Base-by-base conservation (phyloP, 2,329 filamentous ascomycete genomes). In the Diaporthe ilicicola region DNA sequence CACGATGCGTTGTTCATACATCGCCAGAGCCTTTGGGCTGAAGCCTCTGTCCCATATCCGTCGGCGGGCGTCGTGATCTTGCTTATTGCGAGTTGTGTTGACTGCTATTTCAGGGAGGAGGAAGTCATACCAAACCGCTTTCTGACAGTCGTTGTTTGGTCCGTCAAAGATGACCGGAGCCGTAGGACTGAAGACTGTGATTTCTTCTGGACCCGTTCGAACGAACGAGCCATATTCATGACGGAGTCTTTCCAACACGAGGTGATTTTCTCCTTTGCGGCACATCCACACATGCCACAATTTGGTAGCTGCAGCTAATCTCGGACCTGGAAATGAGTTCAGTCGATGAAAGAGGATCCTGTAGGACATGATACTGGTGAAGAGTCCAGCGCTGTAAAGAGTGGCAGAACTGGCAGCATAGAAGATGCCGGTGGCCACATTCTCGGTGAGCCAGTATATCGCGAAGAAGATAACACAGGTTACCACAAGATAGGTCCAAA, bases 71-170 rank as follows among this genome's bases (percentile, higher is more conserved):
- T 55, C 53, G 19, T 77, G 75, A 7, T 74, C 62, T 12, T 61
- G 42, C 9, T 59, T 68, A 59, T 55, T 62, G 27, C 74, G 72
- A 7, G 73, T 72, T 9, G 72, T 67, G 27, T 71, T 73, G 2
- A 76, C 10, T 0, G 75, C 70, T 9, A 74, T 39, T 19, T 75
- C 50, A 3, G 75, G 75, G 8, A 73, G 66, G 24, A 77, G 46
- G 10, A 76, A 72, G 34, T 77, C 75, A 67, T 77, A 77, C 70
- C 73, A 76, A 9, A 69, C 73, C 1, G 73, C 71, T 44, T 75
- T 76, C 12, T 65, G 72, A 44, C 62, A 75, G 7, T 69, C 48
- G 22, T 66, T 73, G 9, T 69, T 53, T 1, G 71, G 73, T 0
- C 76, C 73, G 27, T 75, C 73, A 3, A 75, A 44, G 1, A 71